Evolutionary conservation across 257 asterid genomes (phyloP), one percentile per base, ranked within the genome.

Genomic region (Lavandula angustifolia): DNA sequence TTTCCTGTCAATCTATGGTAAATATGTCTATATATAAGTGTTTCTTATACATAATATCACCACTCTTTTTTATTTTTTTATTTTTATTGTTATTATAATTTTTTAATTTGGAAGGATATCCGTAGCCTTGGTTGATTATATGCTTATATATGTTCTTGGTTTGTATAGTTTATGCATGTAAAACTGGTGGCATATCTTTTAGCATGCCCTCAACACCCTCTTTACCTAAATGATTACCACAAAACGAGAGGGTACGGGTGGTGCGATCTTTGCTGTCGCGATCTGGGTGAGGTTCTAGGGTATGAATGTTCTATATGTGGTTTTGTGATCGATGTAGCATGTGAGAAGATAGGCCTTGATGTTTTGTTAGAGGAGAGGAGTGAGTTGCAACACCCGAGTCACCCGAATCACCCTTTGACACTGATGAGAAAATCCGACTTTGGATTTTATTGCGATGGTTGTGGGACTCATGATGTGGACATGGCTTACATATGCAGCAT

Each of bases 401-500:
- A 62, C 68, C 18, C 3, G 1, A 6, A 7, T 9, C 68, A 62
- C 16, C 16, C 56, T 13, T 35, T 62, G 9, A 62, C 68, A 5
- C 57, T 62, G 0, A 46, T 62, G 33, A 46, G 68, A 7, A 62
- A 62, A 56, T 34, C 34, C 2, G 31, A 12, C 3, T n/a, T 47
- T 3, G 0, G 14, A 1, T 46, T 48, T 9, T 34, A 14, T 5
- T 62, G 57, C 0, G 48, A 48, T 34, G 68, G 68, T 34, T 62
- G 58, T 9, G 68, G 68, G 0, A 43, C 13, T 4, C 9, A 47
- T 2, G 68, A 62, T 3, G 44, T 29, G 27, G 27, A 22, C 22
- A 62, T 48, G 68, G 68, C 58, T 0, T 62, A 62, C 29, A 34
- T 62, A 32, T 62, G 68, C 35, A 47, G 57, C 34, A 31, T 33